Conservation (phyloP, 768 basidiomycete species). For the Hygrophorus pudorinus region DNA sequence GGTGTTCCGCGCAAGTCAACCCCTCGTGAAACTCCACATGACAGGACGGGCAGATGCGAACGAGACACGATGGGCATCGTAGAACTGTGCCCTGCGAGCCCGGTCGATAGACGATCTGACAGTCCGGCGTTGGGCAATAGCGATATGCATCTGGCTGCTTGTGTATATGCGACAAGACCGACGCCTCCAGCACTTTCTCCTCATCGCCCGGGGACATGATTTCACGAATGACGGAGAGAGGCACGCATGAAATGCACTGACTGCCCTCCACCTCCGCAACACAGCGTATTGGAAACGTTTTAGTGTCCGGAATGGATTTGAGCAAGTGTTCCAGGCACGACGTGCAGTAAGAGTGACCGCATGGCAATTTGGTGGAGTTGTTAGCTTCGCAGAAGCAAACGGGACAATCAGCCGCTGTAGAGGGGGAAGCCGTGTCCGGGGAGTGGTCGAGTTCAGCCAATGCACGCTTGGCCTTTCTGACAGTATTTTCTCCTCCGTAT, state of each 20-base stretch:
- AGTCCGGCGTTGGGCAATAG: constrained; percentile 46
- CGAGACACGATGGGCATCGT: constrained; percentile 63
- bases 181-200: constrained; percentile 27
- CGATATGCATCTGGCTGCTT: constrained; percentile 29
- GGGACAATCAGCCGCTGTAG: constrained; percentile 19
- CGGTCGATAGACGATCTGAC: constrained; percentile 35
- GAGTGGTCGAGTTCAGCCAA: constrained; percentile 13
- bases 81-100: constrained; percentile 37
- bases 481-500: constrained; percentile 24
- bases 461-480: constrained; percentile 18
- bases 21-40: constrained; percentile 25
- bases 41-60: constrained; percentile 61
- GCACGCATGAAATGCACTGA: constrained; percentile 25
- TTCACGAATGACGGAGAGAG: constrained; percentile 28
- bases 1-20: constrained; percentile 7
- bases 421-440: neutral
- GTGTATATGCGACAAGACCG: constrained; percentile 35
- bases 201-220: constrained; percentile 29
- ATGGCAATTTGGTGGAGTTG: constrained; percentile 27
- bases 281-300: neutral
- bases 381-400: constrained; percentile 28
- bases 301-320: neutral
- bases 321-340: constrained; percentile 34
- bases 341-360: constrained; percentile 44
- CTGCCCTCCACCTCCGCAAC: constrained; percentile 6